These are phyloP conservation scores for Rhytidhysteron rufulum DNA, from an alignment of 2,329 filamentous ascomycete genomes.

Conservation along the genomic window DNA sequence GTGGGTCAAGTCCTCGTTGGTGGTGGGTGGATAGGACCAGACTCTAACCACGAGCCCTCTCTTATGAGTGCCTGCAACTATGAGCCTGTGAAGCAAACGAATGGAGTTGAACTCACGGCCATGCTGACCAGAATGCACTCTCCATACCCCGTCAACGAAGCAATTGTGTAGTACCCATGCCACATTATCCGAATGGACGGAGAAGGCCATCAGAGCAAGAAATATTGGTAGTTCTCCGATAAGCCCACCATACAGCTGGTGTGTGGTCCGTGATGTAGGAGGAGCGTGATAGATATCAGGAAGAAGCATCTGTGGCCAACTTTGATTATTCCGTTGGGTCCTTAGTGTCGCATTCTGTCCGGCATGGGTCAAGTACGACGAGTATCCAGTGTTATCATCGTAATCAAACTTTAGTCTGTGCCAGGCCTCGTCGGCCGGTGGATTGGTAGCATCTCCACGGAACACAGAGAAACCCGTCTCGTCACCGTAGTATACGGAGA, in stretches of 20 bases:
- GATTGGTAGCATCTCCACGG: background rate
- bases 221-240: conserved; percentile 31
- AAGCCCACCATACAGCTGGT: conserved; percentile 18
- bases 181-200: conserved; percentile 12
- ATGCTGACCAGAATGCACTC: conserved; percentile 6
- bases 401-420: background rate
- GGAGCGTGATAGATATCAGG: conserved; percentile 21
- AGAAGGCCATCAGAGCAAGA: conserved; percentile 25
- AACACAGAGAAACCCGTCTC: background rate
- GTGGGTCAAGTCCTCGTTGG: conserved; percentile 9
- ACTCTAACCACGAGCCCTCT: conserved; percentile 7
- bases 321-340: background rate
- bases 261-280: background rate
- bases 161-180: conserved; percentile 11
- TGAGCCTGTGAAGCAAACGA: background rate
- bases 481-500: conserved; percentile 1
- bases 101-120: conserved; percentile 13
- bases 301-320: conserved; percentile 7
- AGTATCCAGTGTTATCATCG: background rate
- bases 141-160: conserved; percentile 17
- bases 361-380: conserved; percentile 1
- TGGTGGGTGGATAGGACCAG: conserved; percentile 7
- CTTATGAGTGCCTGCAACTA: conserved; percentile 2
- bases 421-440: background rate
- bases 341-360: background rate